Evolutionary conservation across 1,284 basidiomycete species (phyloP), one percentile per base, ranked within the genome.

Genomic region (Neonothopanus nambi): DNA sequence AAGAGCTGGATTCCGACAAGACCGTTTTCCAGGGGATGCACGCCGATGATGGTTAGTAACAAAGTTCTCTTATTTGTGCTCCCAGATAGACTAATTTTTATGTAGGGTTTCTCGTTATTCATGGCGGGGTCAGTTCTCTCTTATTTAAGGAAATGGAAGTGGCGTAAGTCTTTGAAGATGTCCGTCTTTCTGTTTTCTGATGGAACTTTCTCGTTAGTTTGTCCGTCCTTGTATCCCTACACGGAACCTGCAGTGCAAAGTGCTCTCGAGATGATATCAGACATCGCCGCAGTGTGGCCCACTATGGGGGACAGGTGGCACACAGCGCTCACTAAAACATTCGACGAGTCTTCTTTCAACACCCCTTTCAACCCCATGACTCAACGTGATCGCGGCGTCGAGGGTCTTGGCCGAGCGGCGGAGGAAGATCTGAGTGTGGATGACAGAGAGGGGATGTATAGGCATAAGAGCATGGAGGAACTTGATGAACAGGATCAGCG

Each of bases 111-210:
- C 24, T 48, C 57, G 9, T 24, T 59, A 15, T 59, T 54, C 23
- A 59, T 59, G 57, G 55, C 57, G 17, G 57, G 57, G 9, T 59
- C 57, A 20, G 57, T 59, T 2, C 39, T 59, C 24, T 50, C 51
- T 6, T 59, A 59, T 45, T 39, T 59, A 8, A 21, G 52, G 33
- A 50, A 54, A 44, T 59, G 57, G 57, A 51, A 55, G 42, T 59
- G 57, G 57, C 57, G 57, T 58, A 47, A 20, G 57, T 53, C 24
- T 15, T 7, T 40, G 30, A 11, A 9, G 26, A 13, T 45, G 11
- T 40, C n/a, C 20, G 9, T 23, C 5, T 30, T n/a, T 18, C 36
- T 23, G 26, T 18, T 20, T n/a, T 13, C 15, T 26, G 28, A 28
- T 20, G 2, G 4, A 5, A 17, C 7, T 15, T 5, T 50, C 12